Percentiles rank a stretch among this genome's conserved stretches.
phyloP scores from a whole-genome alignment of 441 rosid species.

The Isatis lusitanica region DNA sequence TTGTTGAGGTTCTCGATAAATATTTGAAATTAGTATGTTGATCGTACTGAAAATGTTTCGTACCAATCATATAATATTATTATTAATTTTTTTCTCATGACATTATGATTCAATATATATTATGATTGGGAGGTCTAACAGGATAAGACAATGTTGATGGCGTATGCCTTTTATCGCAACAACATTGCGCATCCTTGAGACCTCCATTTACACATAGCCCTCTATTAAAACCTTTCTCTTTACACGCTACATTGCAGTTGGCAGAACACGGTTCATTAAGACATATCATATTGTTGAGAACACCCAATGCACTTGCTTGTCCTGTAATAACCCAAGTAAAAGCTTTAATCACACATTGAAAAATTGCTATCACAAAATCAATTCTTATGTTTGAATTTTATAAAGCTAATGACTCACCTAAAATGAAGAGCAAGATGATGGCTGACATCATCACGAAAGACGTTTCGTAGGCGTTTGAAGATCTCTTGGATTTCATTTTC shows the following conservation, averaged over 20 bases:
- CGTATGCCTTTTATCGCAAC: neutral
- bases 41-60: no score
- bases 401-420: neutral
- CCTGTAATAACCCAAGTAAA: neutral
- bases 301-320: neutral
- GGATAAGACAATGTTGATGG: no score
- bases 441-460: neutral
- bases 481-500: neutral
- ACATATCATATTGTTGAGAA: neutral
- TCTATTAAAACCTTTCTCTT: neutral
- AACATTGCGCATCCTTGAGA: neutral
- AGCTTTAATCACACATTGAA: neutral
- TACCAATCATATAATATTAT: no score
- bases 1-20: no score
- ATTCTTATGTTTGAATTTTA: neutral
- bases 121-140: neutral
- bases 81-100: no score
- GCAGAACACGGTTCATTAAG: neutral
- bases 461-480: neutral
- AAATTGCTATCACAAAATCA: neutral
- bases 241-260: neutral
- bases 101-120: no score
- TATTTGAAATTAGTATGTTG: no score
- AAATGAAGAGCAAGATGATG: neutral
- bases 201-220: neutral